These are phyloP conservation scores for Rheum nobile DNA, from an alignment of 148 eudicot genomes.

Conservation along the genomic window DNA sequence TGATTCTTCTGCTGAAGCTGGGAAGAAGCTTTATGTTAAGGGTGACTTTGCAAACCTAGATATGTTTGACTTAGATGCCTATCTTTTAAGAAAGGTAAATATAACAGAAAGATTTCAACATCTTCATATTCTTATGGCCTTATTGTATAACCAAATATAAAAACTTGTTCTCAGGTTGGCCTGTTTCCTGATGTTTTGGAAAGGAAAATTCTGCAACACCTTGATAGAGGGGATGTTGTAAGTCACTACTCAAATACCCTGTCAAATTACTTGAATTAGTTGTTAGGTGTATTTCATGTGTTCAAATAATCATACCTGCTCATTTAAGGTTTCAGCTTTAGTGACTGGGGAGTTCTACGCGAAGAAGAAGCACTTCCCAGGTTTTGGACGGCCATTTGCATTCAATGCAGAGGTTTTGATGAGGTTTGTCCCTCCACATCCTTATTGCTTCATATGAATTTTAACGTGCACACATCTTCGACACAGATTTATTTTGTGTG, in stretches of 20 bases:
- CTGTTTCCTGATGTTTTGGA: slow-evolving; percentile 84
- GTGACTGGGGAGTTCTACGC: slow-evolving; percentile 88
- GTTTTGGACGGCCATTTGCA: slow-evolving; percentile 92
- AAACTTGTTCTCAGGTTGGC: slow-evolving; percentile 59
- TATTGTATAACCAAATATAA: background rate
- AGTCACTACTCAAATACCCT: slow-evolving; percentile 13
- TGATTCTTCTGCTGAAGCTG: slow-evolving; percentile 53
- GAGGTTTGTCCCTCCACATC: slow-evolving; percentile 31
- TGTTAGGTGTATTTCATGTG: background rate
- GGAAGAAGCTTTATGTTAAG: slow-evolving; percentile 50
- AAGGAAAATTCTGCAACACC: slow-evolving; percentile 51
- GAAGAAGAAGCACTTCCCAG: slow-evolving; percentile 85
- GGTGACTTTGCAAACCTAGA: slow-evolving; percentile 46
- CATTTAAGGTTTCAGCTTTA: slow-evolving; percentile 77
- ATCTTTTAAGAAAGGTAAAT: slow-evolving; percentile 66
- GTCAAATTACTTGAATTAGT: background rate
- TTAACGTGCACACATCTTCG: background rate
- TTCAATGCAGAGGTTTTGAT: slow-evolving; percentile 70
- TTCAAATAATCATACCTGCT: slow-evolving; percentile 13
- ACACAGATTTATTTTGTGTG: background rate
- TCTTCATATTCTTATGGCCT: background rate
- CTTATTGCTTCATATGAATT: background rate
- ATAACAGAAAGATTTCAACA: background rate
- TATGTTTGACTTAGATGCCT: slow-evolving; percentile 48
- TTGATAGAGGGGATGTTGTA: slow-evolving; percentile 72